Evolutionary conservation across 208 protist genomes (phyloP), one percentile per base, ranked within the genome.

Genomic region (Wallacemonas sp.): DNA sequence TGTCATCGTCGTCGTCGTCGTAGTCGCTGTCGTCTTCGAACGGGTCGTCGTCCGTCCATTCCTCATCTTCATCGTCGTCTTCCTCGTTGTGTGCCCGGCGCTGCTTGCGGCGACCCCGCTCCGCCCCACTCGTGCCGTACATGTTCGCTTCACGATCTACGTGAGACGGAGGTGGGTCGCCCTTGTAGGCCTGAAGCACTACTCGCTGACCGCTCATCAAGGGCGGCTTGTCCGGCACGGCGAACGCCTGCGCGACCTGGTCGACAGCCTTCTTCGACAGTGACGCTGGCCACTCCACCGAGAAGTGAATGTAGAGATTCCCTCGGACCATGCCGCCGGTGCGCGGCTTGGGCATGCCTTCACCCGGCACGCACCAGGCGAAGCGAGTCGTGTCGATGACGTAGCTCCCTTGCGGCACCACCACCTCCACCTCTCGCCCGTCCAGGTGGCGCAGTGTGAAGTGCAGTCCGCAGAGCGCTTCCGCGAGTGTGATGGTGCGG

Each of bases 391-490:
- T 76, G 30, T 57, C 50, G 30, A 57, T 57, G 33, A 97, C 76
- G 58, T 96, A 80, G 64, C 95, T 76, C 2, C 87, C 91, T 0
- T 75, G 53, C 1, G 80, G 71, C 32, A 81, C 69, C 59, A 78
- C 82, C 15, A 98, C 64, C 19, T 85, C 45, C 9, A 98, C 46
- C 41, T 70, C 69, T 26, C 94, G 79, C 6, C 76, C 81, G 70
- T 98, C 95, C 13, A 98, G 78, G 61, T 98, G 94, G 70, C 85
- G 55, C n/a, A 98, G 42, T 1, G 78, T 71, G 52, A 98, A 78
- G 53, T 89, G 73, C 59, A 95, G 87, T 22, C 97, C 97, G 42
- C 85, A 96, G 19, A 99, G 83, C 10, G 98, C 97, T 71, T 99
- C 97, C 8, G 84, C 54, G 26, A 99, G 83, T 9, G 73, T 87